Conservation (phyloP, 441 rosid species). For the Populus trichocarpa region DNA sequence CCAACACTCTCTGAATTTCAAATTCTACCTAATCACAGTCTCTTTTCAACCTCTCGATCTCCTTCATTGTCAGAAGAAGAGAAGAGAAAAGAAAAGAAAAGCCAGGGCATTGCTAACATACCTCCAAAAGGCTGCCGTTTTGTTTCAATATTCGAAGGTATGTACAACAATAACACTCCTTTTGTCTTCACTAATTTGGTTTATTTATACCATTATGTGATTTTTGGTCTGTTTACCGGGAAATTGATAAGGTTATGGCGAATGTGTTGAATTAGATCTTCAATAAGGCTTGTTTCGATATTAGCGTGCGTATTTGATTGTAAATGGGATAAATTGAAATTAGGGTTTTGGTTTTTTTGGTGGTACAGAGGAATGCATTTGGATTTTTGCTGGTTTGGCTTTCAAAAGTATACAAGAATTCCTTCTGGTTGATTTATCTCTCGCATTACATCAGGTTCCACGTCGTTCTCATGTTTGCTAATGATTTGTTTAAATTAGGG, state of each 20-base stretch:
- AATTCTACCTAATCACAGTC: not conserved
- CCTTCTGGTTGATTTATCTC: constrained; percentile 31
- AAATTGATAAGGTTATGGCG: not conserved
- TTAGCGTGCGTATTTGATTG: constrained; percentile 11
- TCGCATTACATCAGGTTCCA: constrained; percentile 26
- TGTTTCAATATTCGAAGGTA: constrained; percentile 19
- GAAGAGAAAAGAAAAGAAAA: not conserved
- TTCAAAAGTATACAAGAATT: constrained; percentile 22
- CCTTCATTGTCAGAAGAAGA: not conserved
- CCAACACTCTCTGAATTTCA: not conserved
- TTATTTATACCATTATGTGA: not conserved
- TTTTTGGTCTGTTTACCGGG: not conserved
- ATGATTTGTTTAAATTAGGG: constrained; percentile 2
- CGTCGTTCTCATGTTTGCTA: not conserved
- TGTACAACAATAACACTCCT: not conserved
- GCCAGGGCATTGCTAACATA: not conserved
- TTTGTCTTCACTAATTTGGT: not conserved
- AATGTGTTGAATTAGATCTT: constrained; percentile 22
- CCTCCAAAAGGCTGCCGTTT: constrained; percentile 15
- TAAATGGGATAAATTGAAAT: constrained; percentile 8
- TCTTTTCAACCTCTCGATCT: constrained; percentile 1
- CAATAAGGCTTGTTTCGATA: constrained; percentile 3
- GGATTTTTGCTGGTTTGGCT: constrained; percentile 28
- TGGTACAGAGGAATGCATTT: constrained; percentile 50
- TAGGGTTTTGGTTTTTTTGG: constrained; percentile 22